phyloP scores from a whole-genome alignment of 176 grass and related monocot genomes.

The Cenchrus fungigraminus region DNA sequence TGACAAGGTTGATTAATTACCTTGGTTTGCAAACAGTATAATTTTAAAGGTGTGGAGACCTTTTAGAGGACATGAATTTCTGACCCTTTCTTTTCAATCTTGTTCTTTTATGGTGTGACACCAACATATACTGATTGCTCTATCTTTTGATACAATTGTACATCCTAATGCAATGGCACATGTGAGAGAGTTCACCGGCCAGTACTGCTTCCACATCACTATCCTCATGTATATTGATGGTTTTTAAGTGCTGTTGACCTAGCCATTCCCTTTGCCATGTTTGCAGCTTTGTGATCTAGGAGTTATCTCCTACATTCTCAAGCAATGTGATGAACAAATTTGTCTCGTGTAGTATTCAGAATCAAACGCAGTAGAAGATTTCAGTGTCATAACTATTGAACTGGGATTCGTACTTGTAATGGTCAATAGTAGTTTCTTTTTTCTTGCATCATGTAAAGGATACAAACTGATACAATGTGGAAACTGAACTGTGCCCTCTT shows the following conservation, averaged over 20 bases:
- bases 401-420: neutral
- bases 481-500: constrained; percentile 3
- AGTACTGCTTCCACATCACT: neutral
- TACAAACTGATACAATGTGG: neutral
- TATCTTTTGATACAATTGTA: neutral
- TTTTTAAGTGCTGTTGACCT: neutral
- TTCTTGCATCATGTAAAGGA: neutral
- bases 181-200: neutral
- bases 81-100: neutral
- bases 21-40: neutral
- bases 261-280: neutral
- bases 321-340: neutral
- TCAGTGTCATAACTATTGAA: neutral
- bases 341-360: neutral
- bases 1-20: constrained; percentile 16
- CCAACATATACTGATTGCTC: neutral
- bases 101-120: constrained; percentile 1
- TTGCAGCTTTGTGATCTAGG: neutral
- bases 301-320: neutral
- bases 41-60: neutral
- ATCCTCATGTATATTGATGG: neutral
- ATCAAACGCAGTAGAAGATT: neutral
- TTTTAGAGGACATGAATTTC: neutral
- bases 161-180: neutral
- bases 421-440: neutral